Percentiles rank a stretch among this genome's conserved stretches.
phyloP scores from a whole-genome alignment of 2,329 filamentous ascomycete genomes.

The Aspergillus calidoustus region DNA sequence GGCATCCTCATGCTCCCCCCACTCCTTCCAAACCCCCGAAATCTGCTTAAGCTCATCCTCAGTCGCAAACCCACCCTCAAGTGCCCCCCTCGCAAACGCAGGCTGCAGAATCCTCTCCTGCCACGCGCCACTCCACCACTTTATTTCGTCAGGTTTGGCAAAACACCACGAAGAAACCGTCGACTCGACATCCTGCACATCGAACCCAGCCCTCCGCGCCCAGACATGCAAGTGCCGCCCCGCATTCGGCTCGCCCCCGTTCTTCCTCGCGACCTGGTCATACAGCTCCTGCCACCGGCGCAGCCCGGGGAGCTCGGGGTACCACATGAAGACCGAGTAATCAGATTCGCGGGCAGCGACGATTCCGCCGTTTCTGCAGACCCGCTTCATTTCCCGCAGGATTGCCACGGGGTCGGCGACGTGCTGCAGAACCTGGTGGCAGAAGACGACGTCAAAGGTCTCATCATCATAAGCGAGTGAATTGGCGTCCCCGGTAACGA shows the following conservation, averaged over 20 bases:
- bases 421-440: slow-evolving; percentile 64
- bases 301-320: slow-evolving; percentile 33
- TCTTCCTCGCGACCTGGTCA: background rate
- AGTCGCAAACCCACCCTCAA: too few species aligned
- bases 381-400: slow-evolving; percentile 59
- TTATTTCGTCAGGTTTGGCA: too few species aligned
- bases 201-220: background rate
- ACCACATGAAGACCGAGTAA: slow-evolving; percentile 32
- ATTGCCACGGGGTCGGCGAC: slow-evolving; percentile 56
- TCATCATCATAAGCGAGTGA: slow-evolving; percentile 47
- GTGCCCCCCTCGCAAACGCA: too few species aligned
- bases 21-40: too few species aligned
- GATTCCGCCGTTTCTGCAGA: slow-evolving; percentile 58
- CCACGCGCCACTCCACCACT: too few species aligned
- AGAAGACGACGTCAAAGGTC: slow-evolving; percentile 63
- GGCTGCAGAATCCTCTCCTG: too few species aligned
- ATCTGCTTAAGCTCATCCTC: too few species aligned
- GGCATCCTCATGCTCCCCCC: too few species aligned
- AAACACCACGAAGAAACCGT: too few species aligned
- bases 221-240: background rate
- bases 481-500: slow-evolving; percentile 48
- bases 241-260: slow-evolving; percentile 11
- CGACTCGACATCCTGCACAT: background rate
- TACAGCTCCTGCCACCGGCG: background rate
- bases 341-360: slow-evolving; percentile 54